Evolutionary conservation across 441 rosid genomes (phyloP).

Genomic region (Manihot esculenta): DNA sequence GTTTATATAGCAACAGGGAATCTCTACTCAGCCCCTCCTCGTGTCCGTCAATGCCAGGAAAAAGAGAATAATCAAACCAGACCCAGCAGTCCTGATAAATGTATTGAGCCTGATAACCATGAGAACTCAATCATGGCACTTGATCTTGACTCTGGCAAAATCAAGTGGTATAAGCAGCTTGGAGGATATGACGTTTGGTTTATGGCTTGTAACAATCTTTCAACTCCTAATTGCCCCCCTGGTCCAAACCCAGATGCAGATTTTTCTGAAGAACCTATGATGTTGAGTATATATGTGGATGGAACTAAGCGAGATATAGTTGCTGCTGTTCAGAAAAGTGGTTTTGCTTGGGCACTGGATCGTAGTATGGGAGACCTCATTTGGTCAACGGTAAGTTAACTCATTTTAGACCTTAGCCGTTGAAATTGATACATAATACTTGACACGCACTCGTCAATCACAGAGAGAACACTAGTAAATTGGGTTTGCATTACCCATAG

Average conservation of each 20-base stretch:
- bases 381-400: conserved; percentile 38
- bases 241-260: conserved; percentile 51
- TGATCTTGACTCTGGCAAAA: conserved; percentile 31
- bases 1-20: conserved; percentile 49
- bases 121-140: conserved; percentile 35
- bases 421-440: too few relatives aligned
- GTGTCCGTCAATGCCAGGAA: conserved; percentile 37
- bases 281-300: conserved; percentile 12
- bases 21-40: conserved; percentile 40
- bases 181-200: conserved; percentile 45
- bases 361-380: conserved; percentile 31
- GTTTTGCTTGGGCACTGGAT: conserved; percentile 38
- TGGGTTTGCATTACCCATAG: too few relatives aligned
- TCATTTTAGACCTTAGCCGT: too few relatives aligned
- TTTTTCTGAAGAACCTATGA: conserved; percentile 42
- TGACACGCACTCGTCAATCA: too few relatives aligned
- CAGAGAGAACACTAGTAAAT: too few relatives aligned
- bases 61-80: conserved; percentile 34
- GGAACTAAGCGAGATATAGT: conserved; percentile 21
- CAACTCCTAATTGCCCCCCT: conserved; percentile 40
- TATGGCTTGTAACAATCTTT: conserved; percentile 31
- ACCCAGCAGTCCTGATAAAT: conserved; percentile 36
- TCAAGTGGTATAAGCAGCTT: conserved; percentile 39
- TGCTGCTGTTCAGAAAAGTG: conserved; percentile 43
- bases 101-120: conserved; percentile 36